Percentiles rank a stretch among this genome's conserved stretches.
phyloP scores from a whole-genome alignment of 306 rosid species.

The Quercus ilex region DNA sequence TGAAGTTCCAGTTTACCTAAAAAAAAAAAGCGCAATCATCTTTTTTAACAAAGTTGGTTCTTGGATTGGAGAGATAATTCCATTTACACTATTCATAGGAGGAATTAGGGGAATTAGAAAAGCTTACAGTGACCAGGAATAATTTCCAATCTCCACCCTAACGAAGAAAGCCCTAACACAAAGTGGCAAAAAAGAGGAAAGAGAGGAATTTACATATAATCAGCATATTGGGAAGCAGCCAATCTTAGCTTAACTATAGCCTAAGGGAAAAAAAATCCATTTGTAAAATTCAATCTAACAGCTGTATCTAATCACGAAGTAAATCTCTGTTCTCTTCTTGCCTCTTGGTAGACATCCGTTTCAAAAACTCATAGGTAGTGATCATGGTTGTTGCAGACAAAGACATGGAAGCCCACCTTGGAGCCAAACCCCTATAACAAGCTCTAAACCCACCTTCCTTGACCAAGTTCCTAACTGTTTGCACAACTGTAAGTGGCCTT shows the following conservation, averaged over 20 bases:
- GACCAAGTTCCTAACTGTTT: slow-evolving; percentile 63
- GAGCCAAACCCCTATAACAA: slow-evolving; percentile 93
- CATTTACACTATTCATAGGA: too few relatives aligned
- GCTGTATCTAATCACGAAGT: slow-evolving; percentile 8
- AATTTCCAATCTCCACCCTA: too few relatives aligned
- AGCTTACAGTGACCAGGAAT: too few relatives aligned
- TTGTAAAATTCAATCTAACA: too few relatives aligned
- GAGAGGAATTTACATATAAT: slow-evolving; percentile 21
- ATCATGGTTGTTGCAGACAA: slow-evolving; percentile 95
- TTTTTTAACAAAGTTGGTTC: too few relatives aligned
- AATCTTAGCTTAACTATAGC: slow-evolving; percentile 19
- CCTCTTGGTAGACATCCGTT: slow-evolving; percentile 73
- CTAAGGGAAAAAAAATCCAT: slow-evolving; percentile 5
- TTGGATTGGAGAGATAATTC: too few relatives aligned
- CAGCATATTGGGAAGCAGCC: slow-evolving; percentile 5
- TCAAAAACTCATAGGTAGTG: slow-evolving; percentile 90
- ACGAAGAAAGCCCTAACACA: too few relatives aligned
- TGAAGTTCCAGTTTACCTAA: too few relatives aligned
- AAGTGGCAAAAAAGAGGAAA: background rate
- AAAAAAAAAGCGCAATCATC: too few relatives aligned
- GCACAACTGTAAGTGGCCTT: slow-evolving; percentile 58
- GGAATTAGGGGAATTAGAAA: too few relatives aligned
- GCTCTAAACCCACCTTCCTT: slow-evolving; percentile 85
- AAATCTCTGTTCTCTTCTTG: slow-evolving; percentile 33
- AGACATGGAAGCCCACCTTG: slow-evolving; percentile 97